Conservation (phyloP, 1,139 yeast genomes). For the Wickerhamiella infanticola region DNA sequence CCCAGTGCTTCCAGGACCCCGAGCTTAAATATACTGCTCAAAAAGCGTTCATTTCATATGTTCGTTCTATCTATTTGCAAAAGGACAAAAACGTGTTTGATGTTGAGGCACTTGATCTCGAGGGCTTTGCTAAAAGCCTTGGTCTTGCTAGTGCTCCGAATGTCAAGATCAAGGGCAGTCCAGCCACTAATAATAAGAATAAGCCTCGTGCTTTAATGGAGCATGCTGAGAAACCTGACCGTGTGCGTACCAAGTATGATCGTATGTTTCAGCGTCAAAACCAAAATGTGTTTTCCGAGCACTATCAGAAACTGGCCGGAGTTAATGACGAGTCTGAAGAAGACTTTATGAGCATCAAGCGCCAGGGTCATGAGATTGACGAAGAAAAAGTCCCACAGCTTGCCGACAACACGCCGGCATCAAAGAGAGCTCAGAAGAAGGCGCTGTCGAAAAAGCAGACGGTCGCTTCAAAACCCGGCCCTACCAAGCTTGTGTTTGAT, state of each 20-base stretch:
- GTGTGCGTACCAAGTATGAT: constrained; percentile 76
- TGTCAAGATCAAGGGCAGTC: constrained; percentile 50
- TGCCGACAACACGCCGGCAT: constrained; percentile 36
- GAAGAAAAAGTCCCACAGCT: constrained; percentile 51
- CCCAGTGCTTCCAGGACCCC: constrained; percentile 82
- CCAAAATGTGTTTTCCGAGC: constrained; percentile 83
- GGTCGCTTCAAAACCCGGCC: constrained; percentile 46
- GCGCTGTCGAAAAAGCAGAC: constrained; percentile 78
- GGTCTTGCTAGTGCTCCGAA: constrained; percentile 97
- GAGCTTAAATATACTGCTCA: constrained; percentile 86
- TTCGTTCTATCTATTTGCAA: constrained; percentile 70
- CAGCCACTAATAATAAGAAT: constrained; percentile 52
- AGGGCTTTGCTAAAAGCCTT: constrained; percentile 67
- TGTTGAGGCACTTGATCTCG: constrained; percentile 61
- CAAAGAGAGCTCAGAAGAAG: constrained; percentile 75
- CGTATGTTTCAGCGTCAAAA: constrained; percentile 91
- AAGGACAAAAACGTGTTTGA: constrained; percentile 71
- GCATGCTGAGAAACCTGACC: constrained; percentile 20
- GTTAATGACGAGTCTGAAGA: constrained; percentile 34
- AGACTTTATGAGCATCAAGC: constrained; percentile 71
- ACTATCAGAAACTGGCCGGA: constrained; percentile 47
- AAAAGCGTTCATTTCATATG: constrained; percentile 76
- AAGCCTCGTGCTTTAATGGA: constrained; percentile 45
- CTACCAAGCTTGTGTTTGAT: constrained; percentile 73
- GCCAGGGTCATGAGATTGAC: constrained; percentile 52